Evolutionary conservation across 2,329 filamentous ascomycete species (phyloP), one percentile per base, ranked within the genome.

Genomic region (Phaeomoniella chlamydospora): DNA sequence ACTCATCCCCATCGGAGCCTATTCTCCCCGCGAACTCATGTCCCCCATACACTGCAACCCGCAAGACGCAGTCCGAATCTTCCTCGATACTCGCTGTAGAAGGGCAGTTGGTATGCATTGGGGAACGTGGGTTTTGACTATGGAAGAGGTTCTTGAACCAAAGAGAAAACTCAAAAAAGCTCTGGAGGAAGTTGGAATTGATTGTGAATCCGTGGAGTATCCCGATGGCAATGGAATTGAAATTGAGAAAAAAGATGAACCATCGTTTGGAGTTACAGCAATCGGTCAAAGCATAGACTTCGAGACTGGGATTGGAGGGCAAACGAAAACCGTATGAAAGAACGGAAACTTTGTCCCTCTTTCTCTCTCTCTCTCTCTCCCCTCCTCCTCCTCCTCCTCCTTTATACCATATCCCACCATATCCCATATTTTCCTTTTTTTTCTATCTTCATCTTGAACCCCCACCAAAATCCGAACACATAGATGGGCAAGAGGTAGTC

Each of bases 1-100:
- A 0, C 61, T 94, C 37, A 90, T 96, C 44, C 88, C 88, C 29
- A 94, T 96, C 46, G 88, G 88, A 36, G 88, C 87, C 2, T 94
- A 94, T 56, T 66, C 73, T 40, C 59, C 59, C 32, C 53, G 59
- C 30, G 68, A 57, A 47, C 57, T 90, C 42, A 87, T 90, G 65
- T 85, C 77, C 33, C 64, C 75, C 14, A 77, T 92, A 69, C 88
- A 96, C 54, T 80, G 82, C 5, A 82, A 92, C 53, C 88, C 88
- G 0, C 77, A 75, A 45, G 88, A 96, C 53, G 73, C 79, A 0
- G 86, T 94, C 26, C 84, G 90, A 49, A 94, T 96, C 46, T 94
- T 94, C 56, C 57, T 66, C 4, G 87, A 94, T 48, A 92, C 84
- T 1, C 70, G 70, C 45, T 94, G 87, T 62, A 67, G 72, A 48